Base-by-base conservation (phyloP, 306 rosid species). In the Prunus fruticosa region DNA sequence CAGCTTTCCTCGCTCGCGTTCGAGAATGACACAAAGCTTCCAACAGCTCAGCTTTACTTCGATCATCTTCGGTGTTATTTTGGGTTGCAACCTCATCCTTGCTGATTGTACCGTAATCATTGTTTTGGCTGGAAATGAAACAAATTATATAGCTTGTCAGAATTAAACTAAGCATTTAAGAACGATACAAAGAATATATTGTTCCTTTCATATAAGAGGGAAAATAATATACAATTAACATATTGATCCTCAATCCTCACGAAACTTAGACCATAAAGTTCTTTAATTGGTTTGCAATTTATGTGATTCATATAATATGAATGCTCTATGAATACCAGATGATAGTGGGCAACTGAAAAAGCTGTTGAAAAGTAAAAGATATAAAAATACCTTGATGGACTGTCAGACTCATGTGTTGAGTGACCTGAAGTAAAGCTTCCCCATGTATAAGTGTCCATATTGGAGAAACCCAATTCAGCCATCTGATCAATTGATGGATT, bases 1-100 rank as follows among this genome's bases (percentile, higher is more conserved):
- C 97, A 6, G 98, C 98, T 56, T 90, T 90, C 85, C 98, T 86
- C 7, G 98, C 97, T 77, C 98, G 89, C 45, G 93, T 91, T 85
- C 91, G 97, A 75, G 98, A 94, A 77, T 91, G 93, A 69, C 94
- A 86, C 34, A 94, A 76, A 11, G 98, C 98, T 85, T 90, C 93
- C 80, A 91, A 70, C 82, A 94, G 84, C 86, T 94, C 83, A 41
- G 94, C 82, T 82, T 84, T 87, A 85, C 79, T 79, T 72, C 74
- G 67, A 34, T 79, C 75, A 51, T 71, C 82, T 6, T 81, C 64
- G 4, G 54, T 27, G 43, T 22, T 43, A 4, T 71, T 72, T 67
- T 32, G 45, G 76, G 77, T 49, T 43, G 32, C 72, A 60, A 75
- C 61, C 64, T 80, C 76, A 45, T 70, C 80, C 73, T 64, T 66